A percentile compares a stretch with the other conserved stretches of the same genome.
Evolutionary conservation across 805 yeast genomes (phyloP).

Genomic region (Ogataea salicorniae): DNA sequence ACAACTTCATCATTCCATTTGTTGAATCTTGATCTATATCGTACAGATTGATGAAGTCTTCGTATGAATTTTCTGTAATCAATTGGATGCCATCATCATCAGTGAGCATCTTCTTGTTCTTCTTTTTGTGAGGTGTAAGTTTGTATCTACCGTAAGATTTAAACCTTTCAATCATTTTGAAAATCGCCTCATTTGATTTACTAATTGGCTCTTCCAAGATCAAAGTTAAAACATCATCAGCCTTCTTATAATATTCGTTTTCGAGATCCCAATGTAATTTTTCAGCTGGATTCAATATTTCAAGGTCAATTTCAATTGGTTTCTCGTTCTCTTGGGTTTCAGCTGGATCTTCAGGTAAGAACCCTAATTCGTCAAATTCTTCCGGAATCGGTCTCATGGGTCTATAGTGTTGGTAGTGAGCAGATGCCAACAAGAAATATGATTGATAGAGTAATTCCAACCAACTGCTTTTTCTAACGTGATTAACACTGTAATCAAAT

Average conservation of each 20-base stretch:
- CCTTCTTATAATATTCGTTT: slow-evolving; percentile 48
- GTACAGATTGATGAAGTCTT: background rate
- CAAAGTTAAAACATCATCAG: slow-evolving; percentile 54
- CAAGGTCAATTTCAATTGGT: slow-evolving; percentile 21
- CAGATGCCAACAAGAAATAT: slow-evolving; percentile 72
- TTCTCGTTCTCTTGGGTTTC: slow-evolving; percentile 21
- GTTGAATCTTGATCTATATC: background rate
- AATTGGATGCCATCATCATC: no score
- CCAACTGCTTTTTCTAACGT: slow-evolving; percentile 40
- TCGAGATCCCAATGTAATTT: slow-evolving; percentile 41
- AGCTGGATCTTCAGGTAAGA: slow-evolving; percentile 10
- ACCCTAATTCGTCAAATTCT: slow-evolving; percentile 27
- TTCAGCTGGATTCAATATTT: slow-evolving; percentile 17
- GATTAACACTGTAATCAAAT: slow-evolving; percentile 6
- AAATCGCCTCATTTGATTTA: slow-evolving; percentile 29
- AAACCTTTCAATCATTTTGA: slow-evolving; percentile 21
- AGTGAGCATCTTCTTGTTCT: background rate
- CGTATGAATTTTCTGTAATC: background rate
- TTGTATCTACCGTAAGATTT: slow-evolving; percentile 3
- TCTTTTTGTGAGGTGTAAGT: background rate
- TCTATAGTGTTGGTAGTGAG: slow-evolving; percentile 52
- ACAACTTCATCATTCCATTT: slow-evolving; percentile 2
- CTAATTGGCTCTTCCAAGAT: slow-evolving; percentile 40
- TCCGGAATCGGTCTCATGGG: slow-evolving; percentile 31
- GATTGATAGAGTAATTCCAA: slow-evolving; percentile 66